These are phyloP conservation scores for Skeletonema potamos DNA, from an alignment of 108 stramenopile genomes.

Conservation along the genomic window DNA sequence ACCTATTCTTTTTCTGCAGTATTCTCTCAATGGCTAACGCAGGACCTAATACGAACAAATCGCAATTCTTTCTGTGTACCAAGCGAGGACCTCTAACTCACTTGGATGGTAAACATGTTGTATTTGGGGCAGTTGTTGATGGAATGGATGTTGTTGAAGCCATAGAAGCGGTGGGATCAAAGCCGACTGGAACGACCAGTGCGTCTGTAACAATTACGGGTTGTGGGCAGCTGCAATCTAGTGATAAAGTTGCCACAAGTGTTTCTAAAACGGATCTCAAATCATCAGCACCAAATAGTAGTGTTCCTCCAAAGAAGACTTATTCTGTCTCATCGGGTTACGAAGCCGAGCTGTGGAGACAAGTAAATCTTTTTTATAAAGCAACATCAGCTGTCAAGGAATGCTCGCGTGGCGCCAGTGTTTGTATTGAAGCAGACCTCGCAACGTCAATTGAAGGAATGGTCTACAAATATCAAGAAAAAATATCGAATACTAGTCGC, in stretches of 20 bases:
- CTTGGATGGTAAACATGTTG: constrained; percentile 89
- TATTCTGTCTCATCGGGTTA: constrained; percentile 29
- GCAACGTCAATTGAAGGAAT: constrained; percentile 23
- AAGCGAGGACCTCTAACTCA: constrained; percentile 56
- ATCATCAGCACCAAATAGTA: neutral
- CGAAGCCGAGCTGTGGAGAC: constrained; percentile 41
- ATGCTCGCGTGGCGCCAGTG: neutral
- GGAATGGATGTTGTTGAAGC: constrained; percentile 59
- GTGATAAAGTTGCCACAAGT: neutral
- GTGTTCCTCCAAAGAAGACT: neutral
- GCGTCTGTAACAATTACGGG: constrained; percentile 48
- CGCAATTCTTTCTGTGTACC: constrained; percentile 83
- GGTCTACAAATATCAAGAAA: constrained; percentile 23
- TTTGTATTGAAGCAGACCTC: constrained; percentile 19
- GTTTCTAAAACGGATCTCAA: neutral
- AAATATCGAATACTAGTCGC: constrained; percentile 20
- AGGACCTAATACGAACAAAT: constrained; percentile 74
- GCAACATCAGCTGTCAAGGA: neutral
- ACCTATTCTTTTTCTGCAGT: constrained; percentile 43
- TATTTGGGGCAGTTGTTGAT: constrained; percentile 82
- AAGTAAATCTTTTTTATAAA: constrained; percentile 23
- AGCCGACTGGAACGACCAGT: constrained; percentile 70
- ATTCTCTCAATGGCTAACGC: constrained; percentile 81
- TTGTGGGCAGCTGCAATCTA: neutral
- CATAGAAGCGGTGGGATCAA: constrained; percentile 33